Evolutionary conservation across 1,139 yeast species (phyloP).

Genomic region (Saccharomyces hybrid): DNA sequence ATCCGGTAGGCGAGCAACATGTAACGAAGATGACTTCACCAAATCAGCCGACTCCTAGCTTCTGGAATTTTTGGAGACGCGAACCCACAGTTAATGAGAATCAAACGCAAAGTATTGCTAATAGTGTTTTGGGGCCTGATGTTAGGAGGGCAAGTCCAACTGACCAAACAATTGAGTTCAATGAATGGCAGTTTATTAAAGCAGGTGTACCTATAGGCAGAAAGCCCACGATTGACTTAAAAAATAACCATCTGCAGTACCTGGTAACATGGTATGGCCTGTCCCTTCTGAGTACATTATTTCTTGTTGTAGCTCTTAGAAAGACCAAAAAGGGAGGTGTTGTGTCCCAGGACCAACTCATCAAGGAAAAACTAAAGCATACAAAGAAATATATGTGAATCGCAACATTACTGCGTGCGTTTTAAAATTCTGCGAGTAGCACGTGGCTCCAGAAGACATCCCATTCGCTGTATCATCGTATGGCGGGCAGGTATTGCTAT

Average conservation of each 20-base stretch:
- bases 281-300: constrained; percentile 59
- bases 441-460: background rate
- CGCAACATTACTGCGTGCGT: background rate
- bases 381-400: constrained; percentile 35
- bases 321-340: constrained; percentile 37
- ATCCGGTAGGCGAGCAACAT: constrained; percentile 24
- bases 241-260: constrained; percentile 88
- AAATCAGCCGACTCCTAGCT: background rate
- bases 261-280: constrained; percentile 93
- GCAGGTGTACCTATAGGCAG: too few relatives aligned
- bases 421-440: background rate
- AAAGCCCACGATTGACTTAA: constrained; percentile 66
- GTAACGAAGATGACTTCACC: background rate
- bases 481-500: background rate
- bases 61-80: constrained; percentile 19
- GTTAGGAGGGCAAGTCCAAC: background rate
- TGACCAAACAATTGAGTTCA: constrained; percentile 31
- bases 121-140: background rate
- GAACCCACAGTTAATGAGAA: background rate
- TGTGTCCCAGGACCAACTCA: constrained; percentile 33
- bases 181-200: constrained; percentile 45
- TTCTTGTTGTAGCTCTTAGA: constrained; percentile 51
- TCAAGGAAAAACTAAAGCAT: constrained; percentile 40
- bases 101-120: background rate
- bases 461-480: too few relatives aligned